Percentiles rank a stretch among this genome's conserved stretches.
Conservation (phyloP, 768 basidiomycete species). For the Panaeolus papilionaceus region DNA sequence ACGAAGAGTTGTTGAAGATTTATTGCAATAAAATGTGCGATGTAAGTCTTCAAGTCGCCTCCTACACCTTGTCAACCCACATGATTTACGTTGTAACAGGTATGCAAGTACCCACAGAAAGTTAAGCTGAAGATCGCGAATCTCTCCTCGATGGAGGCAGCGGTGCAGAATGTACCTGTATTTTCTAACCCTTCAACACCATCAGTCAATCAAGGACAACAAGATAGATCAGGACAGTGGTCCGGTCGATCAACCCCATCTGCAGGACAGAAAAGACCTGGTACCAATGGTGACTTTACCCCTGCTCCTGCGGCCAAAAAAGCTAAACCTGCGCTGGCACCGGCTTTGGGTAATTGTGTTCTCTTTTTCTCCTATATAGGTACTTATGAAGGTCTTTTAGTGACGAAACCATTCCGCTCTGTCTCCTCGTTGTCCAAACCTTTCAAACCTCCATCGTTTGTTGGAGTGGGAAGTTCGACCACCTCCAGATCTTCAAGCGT, state of each 20-base stretch:
- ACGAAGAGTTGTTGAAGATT: slow-evolving; percentile 47
- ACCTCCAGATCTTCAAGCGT: background rate
- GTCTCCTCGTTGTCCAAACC: slow-evolving; percentile 52
- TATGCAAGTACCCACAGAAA: slow-evolving; percentile 82
- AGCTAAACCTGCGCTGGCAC: slow-evolving; percentile 37
- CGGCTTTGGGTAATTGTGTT: slow-evolving; percentile 37
- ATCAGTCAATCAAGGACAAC: slow-evolving; percentile 11
- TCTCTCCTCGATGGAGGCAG: slow-evolving; percentile 50
- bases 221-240: background rate
- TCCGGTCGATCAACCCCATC: background rate
- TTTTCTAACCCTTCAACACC: slow-evolving; percentile 16
- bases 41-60: slow-evolving; percentile 44
- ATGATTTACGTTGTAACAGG: slow-evolving; percentile 42
- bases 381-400: slow-evolving; percentile 25
- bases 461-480: slow-evolving; percentile 16
- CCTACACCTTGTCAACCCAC: background rate
- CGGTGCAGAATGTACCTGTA: slow-evolving; percentile 29
- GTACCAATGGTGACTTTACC: slow-evolving; percentile 17
- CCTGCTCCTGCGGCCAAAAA: slow-evolving; percentile 35
- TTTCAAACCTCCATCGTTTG: slow-evolving; percentile 49
- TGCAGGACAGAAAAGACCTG: slow-evolving; percentile 26
- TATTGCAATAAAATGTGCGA: slow-evolving; percentile 86
- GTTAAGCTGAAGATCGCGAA: slow-evolving; percentile 52
- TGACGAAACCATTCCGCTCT: slow-evolving; percentile 55
- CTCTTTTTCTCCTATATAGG: background rate